Conservation (phyloP, 202 grass and related monocot genomes). For the Elaeis oleifera region DNA sequence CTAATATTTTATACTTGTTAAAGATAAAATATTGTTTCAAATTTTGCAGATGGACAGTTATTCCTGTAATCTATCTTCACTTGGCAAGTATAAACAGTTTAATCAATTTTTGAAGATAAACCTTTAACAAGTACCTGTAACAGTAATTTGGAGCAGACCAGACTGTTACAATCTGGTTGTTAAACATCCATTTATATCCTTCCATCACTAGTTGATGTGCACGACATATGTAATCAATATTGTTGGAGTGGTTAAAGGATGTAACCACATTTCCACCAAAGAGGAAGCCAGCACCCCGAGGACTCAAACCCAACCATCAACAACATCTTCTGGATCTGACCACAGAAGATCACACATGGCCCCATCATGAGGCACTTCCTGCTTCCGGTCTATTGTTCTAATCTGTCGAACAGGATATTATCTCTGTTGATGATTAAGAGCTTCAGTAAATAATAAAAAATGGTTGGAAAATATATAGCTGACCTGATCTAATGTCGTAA, state of each 20-base stretch:
- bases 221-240: conserved; percentile 95
- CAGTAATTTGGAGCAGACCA: conserved; percentile 99
- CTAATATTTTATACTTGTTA: too few relatives aligned
- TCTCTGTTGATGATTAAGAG: too few relatives aligned
- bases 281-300: conserved; percentile 83
- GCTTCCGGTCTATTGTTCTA: conserved; percentile 94
- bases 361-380: conserved; percentile 98
- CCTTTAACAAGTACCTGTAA: conserved; percentile 61
- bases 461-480: conserved; percentile 14
- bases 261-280: conserved; percentile 86
- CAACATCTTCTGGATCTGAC: conserved; percentile 95
- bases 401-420: conserved; percentile 40
- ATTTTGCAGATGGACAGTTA: too few relatives aligned
- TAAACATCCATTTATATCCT: conserved; percentile 99
- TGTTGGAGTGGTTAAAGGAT: conserved; percentile 90
- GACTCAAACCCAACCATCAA: conserved; percentile 94
- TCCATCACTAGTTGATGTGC: conserved; percentile 99
- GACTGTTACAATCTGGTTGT: conserved; percentile 93
- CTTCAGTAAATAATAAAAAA: conserved; percentile 3
- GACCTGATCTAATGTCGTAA: conserved; percentile 89
- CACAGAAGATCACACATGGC: conserved; percentile 98
- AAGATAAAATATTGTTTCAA: too few relatives aligned
- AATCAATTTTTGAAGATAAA: not conserved
- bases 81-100: too few relatives aligned
- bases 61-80: too few relatives aligned